Percentiles rank a stretch among this genome's conserved stretches.
These are phyloP conservation scores for Arachis monticola DNA, from an alignment of 331 rosid genomes.

Conservation along the genomic window DNA sequence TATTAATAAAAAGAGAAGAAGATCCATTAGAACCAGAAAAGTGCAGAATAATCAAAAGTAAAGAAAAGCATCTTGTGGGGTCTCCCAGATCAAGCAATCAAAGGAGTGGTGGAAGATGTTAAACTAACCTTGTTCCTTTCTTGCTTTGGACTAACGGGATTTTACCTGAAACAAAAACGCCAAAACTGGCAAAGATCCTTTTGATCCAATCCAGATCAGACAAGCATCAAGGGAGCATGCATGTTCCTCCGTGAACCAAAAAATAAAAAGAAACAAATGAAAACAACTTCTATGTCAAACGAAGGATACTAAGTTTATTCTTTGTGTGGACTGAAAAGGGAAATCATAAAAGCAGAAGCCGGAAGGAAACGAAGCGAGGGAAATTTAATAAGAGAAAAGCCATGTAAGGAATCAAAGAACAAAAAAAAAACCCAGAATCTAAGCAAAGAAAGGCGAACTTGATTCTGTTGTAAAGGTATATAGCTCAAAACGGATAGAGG, in stretches of 20 bases:
- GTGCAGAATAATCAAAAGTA: constrained; percentile 45
- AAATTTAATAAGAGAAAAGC: constrained; percentile 31
- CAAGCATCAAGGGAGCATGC: constrained; percentile 75
- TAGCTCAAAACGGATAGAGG: constrained; percentile 41
- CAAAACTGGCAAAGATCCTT: constrained; percentile 64
- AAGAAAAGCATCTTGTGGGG: constrained; percentile 57
- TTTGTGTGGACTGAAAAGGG: neutral
- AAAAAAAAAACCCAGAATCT: constrained; percentile 62
- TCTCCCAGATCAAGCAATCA: constrained; percentile 52
- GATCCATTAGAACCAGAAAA: constrained; percentile 42
- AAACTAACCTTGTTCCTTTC: constrained; percentile 67
- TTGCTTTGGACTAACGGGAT: constrained; percentile 42
- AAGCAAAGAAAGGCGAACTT: constrained; percentile 49
- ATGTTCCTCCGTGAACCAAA: constrained; percentile 65
- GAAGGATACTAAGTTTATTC: neutral
- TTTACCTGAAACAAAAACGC: constrained; percentile 45
- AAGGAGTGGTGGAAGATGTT: constrained; percentile 35
- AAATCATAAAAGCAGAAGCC: neutral
- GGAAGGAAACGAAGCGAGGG: constrained; percentile 29
- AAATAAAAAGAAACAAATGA: neutral
- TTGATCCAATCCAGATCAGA: constrained; percentile 99
- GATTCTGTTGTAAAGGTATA: constrained; percentile 47
- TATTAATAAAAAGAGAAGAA: constrained; percentile 39
- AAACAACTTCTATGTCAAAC: neutral
- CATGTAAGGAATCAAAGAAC: constrained; percentile 43